phyloP scores from a whole-genome alignment of 257 asterid species.

The Voacanga thouarsii region DNA sequence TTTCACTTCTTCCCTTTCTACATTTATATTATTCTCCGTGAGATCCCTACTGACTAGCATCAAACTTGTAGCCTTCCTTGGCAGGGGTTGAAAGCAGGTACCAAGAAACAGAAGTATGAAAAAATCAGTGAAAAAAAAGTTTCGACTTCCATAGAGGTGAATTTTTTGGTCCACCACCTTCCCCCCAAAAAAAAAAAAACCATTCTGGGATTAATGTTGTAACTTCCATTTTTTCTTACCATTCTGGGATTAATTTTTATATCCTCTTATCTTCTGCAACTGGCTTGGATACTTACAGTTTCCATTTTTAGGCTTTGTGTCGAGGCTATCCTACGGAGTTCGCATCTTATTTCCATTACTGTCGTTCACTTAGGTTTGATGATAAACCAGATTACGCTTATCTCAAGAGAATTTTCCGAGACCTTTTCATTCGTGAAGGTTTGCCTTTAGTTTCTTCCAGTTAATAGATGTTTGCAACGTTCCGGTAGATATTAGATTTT shows the following conservation, averaged over 20 bases:
- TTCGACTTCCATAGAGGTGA: slow-evolving; percentile 85
- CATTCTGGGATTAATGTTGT: slow-evolving; percentile 19
- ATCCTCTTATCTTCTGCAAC: slow-evolving; percentile 10
- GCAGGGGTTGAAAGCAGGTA: slow-evolving; percentile 97
- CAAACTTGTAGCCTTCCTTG: slow-evolving; percentile 71
- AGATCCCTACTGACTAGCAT: slow-evolving; percentile 24
- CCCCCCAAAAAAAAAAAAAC: no score
- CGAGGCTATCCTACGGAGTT: slow-evolving; percentile 81
- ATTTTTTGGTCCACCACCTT: slow-evolving; percentile 7
- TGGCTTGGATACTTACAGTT: slow-evolving; percentile 16
- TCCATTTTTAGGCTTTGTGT: slow-evolving; percentile 52
- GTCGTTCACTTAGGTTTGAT: slow-evolving; percentile 80
- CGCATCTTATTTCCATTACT: slow-evolving; percentile 84
- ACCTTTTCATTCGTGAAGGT: slow-evolving; percentile 91
- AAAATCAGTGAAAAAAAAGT: slow-evolving; percentile 86
- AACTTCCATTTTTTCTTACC: slow-evolving; percentile 1
- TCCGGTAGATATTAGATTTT: background rate
- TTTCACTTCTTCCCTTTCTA: background rate
- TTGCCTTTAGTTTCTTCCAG: background rate
- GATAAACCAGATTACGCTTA: slow-evolving; percentile 82
- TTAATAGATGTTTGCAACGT: background rate
- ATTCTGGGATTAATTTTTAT: background rate
- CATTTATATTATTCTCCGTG: background rate
- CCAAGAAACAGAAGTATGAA: slow-evolving; percentile 86
- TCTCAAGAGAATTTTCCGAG: slow-evolving; percentile 76